Percentiles rank a stretch among this genome's conserved stretches.
These are phyloP conservation scores for Cladosporium sp. DNA, from an alignment of 2,329 filamentous ascomycete species.

Conservation along the genomic window DNA sequence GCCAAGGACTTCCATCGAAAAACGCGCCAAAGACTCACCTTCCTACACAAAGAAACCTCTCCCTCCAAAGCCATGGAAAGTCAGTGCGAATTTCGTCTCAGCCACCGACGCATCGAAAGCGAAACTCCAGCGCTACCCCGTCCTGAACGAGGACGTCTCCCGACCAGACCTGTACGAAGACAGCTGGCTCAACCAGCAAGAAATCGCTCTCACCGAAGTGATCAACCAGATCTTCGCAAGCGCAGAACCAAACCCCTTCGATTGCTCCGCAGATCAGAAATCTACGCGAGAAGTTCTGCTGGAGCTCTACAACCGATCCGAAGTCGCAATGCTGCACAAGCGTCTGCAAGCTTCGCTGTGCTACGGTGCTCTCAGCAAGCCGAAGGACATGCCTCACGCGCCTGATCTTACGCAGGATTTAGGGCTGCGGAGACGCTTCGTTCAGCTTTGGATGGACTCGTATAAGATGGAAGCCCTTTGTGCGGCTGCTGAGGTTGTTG, in stretches of 20 bases:
- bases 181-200: slow-evolving; percentile 59
- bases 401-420: slow-evolving; percentile 52
- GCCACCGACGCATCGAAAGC: slow-evolving; percentile 22
- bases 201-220: slow-evolving; percentile 57
- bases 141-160: slow-evolving; percentile 51
- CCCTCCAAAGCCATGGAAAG: slow-evolving; percentile 8
- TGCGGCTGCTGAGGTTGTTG: slow-evolving; percentile 54
- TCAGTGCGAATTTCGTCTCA: slow-evolving; percentile 6
- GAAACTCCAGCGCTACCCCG: slow-evolving; percentile 40
- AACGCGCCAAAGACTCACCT: background rate
- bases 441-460: slow-evolving; percentile 54
- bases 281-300: slow-evolving; percentile 47
- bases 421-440: slow-evolving; percentile 53
- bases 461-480: slow-evolving; percentile 51
- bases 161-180: slow-evolving; percentile 60
- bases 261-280: background rate
- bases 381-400: slow-evolving; percentile 48
- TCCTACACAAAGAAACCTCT: background rate
- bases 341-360: slow-evolving; percentile 55
- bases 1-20: background rate
- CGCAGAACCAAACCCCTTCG: slow-evolving; percentile 26
- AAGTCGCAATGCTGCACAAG: slow-evolving; percentile 50
- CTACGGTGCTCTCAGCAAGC: slow-evolving; percentile 54
- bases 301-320: slow-evolving; percentile 49
- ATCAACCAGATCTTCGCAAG: slow-evolving; percentile 53